Conservation (phyloP, 768 basidiomycete species). For the Coprinellus aureogranulatus region DNA sequence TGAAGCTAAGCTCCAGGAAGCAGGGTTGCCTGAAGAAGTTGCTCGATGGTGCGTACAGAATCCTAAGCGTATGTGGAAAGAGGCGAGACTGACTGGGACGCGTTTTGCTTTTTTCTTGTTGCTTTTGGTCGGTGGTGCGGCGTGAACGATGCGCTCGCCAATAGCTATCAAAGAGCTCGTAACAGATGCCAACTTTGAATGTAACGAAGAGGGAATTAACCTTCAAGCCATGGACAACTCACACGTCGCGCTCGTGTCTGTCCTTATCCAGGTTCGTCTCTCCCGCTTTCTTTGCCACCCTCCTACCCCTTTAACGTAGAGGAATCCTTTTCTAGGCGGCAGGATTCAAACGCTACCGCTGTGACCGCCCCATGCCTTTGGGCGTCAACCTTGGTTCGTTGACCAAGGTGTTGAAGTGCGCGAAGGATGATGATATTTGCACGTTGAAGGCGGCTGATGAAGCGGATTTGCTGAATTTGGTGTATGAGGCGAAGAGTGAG, state of each 20-base stretch:
- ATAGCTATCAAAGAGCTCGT: slow-evolving; percentile 97
- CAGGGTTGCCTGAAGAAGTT: slow-evolving; percentile 88
- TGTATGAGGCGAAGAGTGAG: slow-evolving; percentile 88
- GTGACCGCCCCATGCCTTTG: slow-evolving; percentile 91
- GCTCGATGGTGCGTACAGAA: slow-evolving; percentile 71
- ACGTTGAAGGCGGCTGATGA: slow-evolving; percentile 90
- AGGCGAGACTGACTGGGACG: no score
- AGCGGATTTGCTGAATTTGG: slow-evolving; percentile 81
- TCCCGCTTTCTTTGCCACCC: no score
- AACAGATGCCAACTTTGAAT: slow-evolving; percentile 96
- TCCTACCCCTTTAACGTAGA: no score
- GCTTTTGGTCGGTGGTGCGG: no score
- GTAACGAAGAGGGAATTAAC: slow-evolving; percentile 90
- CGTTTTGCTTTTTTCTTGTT: no score
- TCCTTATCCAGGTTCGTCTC: slow-evolving; percentile 54
- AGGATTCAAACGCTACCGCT: slow-evolving; percentile 87
- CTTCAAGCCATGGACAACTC: slow-evolving; percentile 99
- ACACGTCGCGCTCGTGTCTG: slow-evolving; percentile 94
- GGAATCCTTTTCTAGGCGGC: slow-evolving; percentile 29
- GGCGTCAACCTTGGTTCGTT: slow-evolving; percentile 85
- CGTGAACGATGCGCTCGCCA: background rate
- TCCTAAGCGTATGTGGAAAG: background rate
- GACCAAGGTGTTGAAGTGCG: slow-evolving; percentile 95
- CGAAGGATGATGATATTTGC: slow-evolving; percentile 92
- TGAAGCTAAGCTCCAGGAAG: slow-evolving; percentile 89